These are phyloP conservation scores for Aspergillus nidulans DNA, from an alignment of 495 filamentous ascomycete genomes.

Conservation along the genomic window DNA sequence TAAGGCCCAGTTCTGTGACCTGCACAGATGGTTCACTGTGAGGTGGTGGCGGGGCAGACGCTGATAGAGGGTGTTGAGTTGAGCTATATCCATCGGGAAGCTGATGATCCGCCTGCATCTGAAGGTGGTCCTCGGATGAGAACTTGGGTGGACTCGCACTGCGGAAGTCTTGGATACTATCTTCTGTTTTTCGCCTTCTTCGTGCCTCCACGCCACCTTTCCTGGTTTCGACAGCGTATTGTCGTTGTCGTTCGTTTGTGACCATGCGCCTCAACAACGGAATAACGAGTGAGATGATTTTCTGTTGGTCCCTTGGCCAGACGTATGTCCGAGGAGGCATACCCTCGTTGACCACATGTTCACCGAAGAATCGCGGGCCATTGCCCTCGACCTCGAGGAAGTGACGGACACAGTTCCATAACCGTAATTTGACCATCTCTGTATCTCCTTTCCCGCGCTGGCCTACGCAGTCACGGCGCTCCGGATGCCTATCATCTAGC, in stretches of 20 bases:
- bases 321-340: constrained; percentile 41
- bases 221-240: constrained; percentile 56
- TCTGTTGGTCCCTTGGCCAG: constrained; percentile 55
- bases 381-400: constrained; percentile 54
- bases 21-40: constrained; percentile 20
- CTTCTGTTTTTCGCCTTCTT: constrained; percentile 41
- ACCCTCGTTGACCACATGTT: constrained; percentile 40
- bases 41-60: constrained; percentile 16
- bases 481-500: constrained; percentile 53
- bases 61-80: constrained; percentile 22
- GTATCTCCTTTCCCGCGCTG: constrained; percentile 55
- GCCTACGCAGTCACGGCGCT: constrained; percentile 56
- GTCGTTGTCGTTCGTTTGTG: constrained; percentile 59
- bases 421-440: constrained; percentile 56
- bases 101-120: constrained; percentile 30
- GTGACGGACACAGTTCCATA: constrained; percentile 55
- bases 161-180: constrained; percentile 29
- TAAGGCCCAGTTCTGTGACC: constrained; percentile 26
- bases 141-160: constrained; percentile 25
- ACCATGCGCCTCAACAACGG: constrained; percentile 59
- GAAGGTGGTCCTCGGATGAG: constrained; percentile 31
- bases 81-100: constrained; percentile 24
- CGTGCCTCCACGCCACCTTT: constrained; percentile 46
- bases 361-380: constrained; percentile 54
- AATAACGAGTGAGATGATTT: constrained; percentile 54